Base-by-base conservation (phyloP, 441 rosid genomes). In the Arabidopsis hybrid region DNA sequence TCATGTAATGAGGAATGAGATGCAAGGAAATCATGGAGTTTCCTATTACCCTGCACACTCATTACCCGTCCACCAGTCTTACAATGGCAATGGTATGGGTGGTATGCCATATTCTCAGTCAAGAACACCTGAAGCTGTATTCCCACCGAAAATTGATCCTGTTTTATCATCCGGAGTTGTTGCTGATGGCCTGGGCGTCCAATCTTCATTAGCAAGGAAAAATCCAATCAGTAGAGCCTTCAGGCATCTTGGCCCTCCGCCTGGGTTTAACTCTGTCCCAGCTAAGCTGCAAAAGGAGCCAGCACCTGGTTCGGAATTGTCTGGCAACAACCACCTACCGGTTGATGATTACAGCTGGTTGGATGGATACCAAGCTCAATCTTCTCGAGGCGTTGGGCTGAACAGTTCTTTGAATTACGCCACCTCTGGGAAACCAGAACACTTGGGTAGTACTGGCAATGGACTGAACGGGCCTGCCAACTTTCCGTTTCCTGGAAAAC, bases 291-390 rank as follows among this genome's bases (percentile, higher is more conserved):
- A 12, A 1, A 76, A 51, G 64, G 96, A 82, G 71, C 82, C 83
- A 7, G 39, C 79, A 67, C 73, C 89, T 57, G 83, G 82, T 76
- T 71, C 82, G 2, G 86, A 78, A 64, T 17, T 86, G 67, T 69
- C 69, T 57, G 64, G 63, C 38, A 87, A 73, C 38, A 87, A 73
- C 52, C 81, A 76, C 81, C 73, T 77, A 12, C 66, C 81, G 34
- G 79, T 45, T 72, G 99, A 95, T 89, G 96, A 95, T 80, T 95
- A 95, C 82, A 90, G 95, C 81, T 95, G 99, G 99, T 84, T 93
- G 88, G 98, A 95, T 87, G 98, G 97, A 38, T 91, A 95, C 84
- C 91, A 89, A 78, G 81, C 86, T 4, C 74, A 88, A 11, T 83
- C 90, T 63, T 63, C 81, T 8, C 85, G 71, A 67, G 80, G 79